Evolutionary conservation across 257 asterid genomes (phyloP).

Genomic region (Cynanchum wilfordii): DNA sequence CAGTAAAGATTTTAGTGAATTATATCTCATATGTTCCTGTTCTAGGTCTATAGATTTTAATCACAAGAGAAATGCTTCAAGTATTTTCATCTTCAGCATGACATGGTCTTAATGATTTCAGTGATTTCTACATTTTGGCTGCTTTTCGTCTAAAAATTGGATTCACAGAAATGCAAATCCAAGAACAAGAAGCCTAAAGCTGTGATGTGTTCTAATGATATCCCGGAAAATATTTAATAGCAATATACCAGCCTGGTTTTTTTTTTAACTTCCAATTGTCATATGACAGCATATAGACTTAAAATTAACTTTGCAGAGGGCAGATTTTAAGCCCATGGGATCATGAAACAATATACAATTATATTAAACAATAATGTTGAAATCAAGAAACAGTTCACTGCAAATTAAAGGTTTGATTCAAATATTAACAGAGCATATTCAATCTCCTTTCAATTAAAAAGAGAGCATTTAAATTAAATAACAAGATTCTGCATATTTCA

Average conservation of each 20-base stretch:
- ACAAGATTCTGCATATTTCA: not conserved
- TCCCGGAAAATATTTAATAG: not conserved
- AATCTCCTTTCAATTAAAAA: not conserved
- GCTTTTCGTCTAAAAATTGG: not conserved
- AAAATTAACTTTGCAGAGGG: not conserved
- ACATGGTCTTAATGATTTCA: not conserved
- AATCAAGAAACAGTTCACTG: not conserved
- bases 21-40: not conserved
- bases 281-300: not conserved
- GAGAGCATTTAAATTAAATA: not conserved
- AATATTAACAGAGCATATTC: not conserved
- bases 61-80: not conserved
- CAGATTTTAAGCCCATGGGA: not conserved
- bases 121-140: not conserved
- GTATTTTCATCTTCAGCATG: not conserved
- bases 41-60: not conserved
- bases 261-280: not conserved
- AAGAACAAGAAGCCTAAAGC: not conserved
- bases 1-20: not conserved
- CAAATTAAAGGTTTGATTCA: not conserved
- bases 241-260: not conserved
- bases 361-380: too few species aligned
- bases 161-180: not conserved
- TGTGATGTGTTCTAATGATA: not conserved
- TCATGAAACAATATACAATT: not conserved